Evolutionary conservation across 495 filamentous ascomycete species (phyloP), one percentile per base, ranked within the genome.

Genomic region (Opeltia flavorubescens): DNA sequence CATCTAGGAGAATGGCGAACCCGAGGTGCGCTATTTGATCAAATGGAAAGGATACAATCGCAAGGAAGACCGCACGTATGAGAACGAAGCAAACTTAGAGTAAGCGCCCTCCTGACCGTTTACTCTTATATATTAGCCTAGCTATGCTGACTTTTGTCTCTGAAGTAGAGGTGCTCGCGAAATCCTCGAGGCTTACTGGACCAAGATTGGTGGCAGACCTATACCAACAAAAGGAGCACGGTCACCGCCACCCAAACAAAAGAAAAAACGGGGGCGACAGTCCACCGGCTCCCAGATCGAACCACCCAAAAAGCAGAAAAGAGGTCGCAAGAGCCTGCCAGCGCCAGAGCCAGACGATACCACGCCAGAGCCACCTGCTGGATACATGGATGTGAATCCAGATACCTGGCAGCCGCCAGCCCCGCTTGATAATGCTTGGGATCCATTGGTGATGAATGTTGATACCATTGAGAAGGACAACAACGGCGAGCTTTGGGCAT

Each of bases 31-130:
- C 23, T 70, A 78, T 15, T 50, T 70, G 8, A 74, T 82, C 40
- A 81, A 81, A 54, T 83, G 79, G 79, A 65, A 72, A 44, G 79
- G 77, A 0, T 83, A 78, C 48, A 68, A 75, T 0, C 62, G 74
- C 15, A 62, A 62, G 9, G 51, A 52, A 1, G 78, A 83, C 42
- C 57, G 61, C 31, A 83, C 79, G 4, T 70, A 74, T 68, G 79
- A 83, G 50, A 74, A 74, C 0, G 75, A 79, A 49, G 65, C 66
- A 4, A 74, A 77, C 33, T 59, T 81, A 46, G 41, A 64, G 76
- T 71, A 60, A 47, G 59, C n/a, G 5, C 18, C 15, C 13, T 41
- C 38, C 20, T 15, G 15, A 47, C 15, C 44, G 70, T 66, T 7
- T 67, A 64, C 35, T 71, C 74, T 7, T 46, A 57, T 12, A 71